These are phyloP conservation scores for Nakataea oryzae DNA, from an alignment of 2,329 filamentous ascomycete species.

Conservation along the genomic window DNA sequence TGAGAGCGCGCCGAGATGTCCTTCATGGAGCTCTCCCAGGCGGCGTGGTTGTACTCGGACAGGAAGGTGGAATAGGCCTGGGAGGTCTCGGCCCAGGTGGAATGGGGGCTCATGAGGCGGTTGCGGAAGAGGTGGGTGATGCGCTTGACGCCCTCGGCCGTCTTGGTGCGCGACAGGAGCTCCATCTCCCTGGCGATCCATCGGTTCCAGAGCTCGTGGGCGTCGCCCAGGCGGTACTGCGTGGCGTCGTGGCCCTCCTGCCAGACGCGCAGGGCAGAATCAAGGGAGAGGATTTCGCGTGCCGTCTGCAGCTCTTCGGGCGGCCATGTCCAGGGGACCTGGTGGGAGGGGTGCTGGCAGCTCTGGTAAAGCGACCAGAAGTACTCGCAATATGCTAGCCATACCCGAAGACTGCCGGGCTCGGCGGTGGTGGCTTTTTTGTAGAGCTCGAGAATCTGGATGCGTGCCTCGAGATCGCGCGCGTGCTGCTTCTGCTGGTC, in stretches of 20 bases:
- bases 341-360: slow-evolving; percentile 41
- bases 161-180: slow-evolving; percentile 46
- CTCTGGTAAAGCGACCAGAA: slow-evolving; percentile 61
- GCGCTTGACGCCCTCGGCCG: slow-evolving; percentile 47
- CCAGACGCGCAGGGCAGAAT: slow-evolving; percentile 57
- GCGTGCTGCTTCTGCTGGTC: slow-evolving; percentile 57
- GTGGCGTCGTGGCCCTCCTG: slow-evolving; percentile 62
- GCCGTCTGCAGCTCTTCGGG: slow-evolving; percentile 60
- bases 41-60: slow-evolving; percentile 56
- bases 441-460: slow-evolving; percentile 62
- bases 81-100: slow-evolving; percentile 64
- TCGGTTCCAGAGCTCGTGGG: slow-evolving; percentile 69
- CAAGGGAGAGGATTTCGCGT: slow-evolving; percentile 61
- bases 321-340: slow-evolving; percentile 43
- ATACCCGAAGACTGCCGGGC: slow-evolving; percentile 62
- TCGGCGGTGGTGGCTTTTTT: slow-evolving; percentile 61
- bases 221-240: slow-evolving; percentile 65
- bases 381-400: slow-evolving; percentile 71
- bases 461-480: slow-evolving; percentile 53
- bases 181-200: slow-evolving; percentile 65
- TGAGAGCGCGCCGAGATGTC: slow-evolving; percentile 53
- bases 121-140: slow-evolving; percentile 61
- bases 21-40: slow-evolving; percentile 67
- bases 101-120: slow-evolving; percentile 62
- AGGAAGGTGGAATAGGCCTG: slow-evolving; percentile 67